Evolutionary conservation across 2,329 filamentous ascomycete species (phyloP).

Genomic region (Xylariaceae sp.): DNA sequence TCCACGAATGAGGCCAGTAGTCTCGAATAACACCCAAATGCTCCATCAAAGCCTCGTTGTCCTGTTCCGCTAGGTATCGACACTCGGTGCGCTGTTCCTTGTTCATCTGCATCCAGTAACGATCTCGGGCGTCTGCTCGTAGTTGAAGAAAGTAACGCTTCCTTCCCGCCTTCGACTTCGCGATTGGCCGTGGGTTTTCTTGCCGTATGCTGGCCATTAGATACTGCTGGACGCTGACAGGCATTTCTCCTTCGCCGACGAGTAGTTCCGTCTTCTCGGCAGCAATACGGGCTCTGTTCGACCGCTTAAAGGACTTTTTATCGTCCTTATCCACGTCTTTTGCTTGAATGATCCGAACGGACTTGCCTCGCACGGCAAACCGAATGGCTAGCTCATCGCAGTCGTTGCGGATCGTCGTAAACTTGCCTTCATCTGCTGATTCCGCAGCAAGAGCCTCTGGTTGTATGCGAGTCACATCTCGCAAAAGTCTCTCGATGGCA

Average conservation of each 20-base stretch:
- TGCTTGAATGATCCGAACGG: conserved; percentile 9
- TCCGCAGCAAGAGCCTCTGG: not conserved
- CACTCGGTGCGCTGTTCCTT: not conserved
- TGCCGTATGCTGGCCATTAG: not conserved
- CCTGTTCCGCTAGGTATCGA: not conserved
- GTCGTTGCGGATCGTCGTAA: not conserved
- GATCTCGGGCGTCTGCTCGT: not conserved
- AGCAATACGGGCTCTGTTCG: conserved; percentile 1
- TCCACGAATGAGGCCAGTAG: conserved; percentile 7
- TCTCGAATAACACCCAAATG: conserved; percentile 2
- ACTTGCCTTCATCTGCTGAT: not conserved
- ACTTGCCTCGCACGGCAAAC: not conserved
- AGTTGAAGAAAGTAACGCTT: not conserved
- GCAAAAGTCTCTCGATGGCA: not conserved
- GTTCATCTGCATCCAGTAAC: conserved; percentile 1
- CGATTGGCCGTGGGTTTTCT: not conserved
- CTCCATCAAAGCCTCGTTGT: not conserved
- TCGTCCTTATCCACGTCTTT: conserved; percentile 12
- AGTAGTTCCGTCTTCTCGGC: not conserved
- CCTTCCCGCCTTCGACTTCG: not conserved
- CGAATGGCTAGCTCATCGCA: not conserved
- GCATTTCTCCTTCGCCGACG: not conserved
- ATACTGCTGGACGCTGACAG: conserved; percentile 9
- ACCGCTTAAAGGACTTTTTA: not conserved
- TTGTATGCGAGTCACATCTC: not conserved